These are phyloP conservation scores for Candida bentonensis DNA, from an alignment of 805 yeast genomes.

Conservation along the genomic window DNA sequence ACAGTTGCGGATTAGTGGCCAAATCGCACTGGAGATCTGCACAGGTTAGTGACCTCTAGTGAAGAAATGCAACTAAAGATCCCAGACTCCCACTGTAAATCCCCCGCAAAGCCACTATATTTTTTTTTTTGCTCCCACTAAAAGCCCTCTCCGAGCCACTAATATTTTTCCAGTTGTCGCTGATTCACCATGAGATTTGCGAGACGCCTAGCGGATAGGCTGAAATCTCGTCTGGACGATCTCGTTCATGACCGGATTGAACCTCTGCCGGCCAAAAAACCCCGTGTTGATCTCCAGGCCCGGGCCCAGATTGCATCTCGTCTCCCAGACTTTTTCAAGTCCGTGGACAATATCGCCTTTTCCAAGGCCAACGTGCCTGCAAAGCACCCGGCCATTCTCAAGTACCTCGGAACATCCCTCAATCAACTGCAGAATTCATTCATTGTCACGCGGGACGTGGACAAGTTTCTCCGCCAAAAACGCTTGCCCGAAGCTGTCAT, in stretches of 20 bases:
- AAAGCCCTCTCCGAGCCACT: too few species aligned
- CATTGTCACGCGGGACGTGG: constrained; percentile 8
- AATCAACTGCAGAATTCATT: constrained; percentile 7
- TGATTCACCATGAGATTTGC: too few species aligned
- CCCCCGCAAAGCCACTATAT: too few species aligned
- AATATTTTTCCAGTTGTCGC: too few species aligned
- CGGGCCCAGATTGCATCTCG: background rate
- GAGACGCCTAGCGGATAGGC: too few species aligned
- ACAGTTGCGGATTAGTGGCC: too few species aligned
- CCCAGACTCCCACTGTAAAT: too few species aligned
- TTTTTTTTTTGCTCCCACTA: too few species aligned
- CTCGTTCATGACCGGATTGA: background rate
- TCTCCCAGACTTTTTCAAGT: background rate
- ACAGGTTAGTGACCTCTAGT: too few species aligned
- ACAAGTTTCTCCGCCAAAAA: constrained; percentile 5
- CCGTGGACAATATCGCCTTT: background rate
- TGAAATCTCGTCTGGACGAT: background rate
- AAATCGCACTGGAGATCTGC: too few species aligned
- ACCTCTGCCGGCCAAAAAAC: background rate
- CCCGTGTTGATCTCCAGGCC: too few species aligned
- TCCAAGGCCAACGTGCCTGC: background rate
- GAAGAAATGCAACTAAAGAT: too few species aligned
- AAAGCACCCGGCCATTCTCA: constrained; percentile 1
- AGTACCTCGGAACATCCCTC: constrained; percentile 7
- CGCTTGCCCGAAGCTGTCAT: constrained; percentile 7